Evolutionary conservation across 768 basidiomycete genomes (phyloP).

Genomic region (Boletus sp.): DNA sequence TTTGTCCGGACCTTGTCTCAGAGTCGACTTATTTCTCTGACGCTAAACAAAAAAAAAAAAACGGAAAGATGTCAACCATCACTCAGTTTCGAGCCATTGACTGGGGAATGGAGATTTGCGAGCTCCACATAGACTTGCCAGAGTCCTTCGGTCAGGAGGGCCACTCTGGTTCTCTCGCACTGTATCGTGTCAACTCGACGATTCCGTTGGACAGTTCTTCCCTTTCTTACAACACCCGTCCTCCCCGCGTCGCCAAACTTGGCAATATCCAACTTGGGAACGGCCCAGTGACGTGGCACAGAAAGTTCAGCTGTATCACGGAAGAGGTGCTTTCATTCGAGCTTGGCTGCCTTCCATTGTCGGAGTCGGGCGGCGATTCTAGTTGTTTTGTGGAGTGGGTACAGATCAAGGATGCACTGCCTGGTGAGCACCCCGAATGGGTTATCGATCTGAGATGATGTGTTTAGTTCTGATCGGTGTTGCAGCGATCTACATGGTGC

Average conservation of each 20-base stretch:
- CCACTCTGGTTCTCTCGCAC: conserved; percentile 1
- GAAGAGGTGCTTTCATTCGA: conserved; percentile 16
- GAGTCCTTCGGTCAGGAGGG: background rate
- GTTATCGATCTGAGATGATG: background rate
- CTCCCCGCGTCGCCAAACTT: conserved; percentile 3
- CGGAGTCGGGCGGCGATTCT: conserved; percentile 7
- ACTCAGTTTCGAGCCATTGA: conserved; percentile 15
- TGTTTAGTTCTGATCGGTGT: background rate
- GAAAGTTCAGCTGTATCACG: conserved; percentile 4
- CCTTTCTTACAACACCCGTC: conserved; percentile 10
- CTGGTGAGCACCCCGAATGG: conserved; percentile 2
- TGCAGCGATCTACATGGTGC: conserved; percentile 12
- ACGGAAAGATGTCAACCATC: conserved; percentile 9
- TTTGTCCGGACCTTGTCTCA: background rate
- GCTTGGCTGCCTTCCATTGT: conserved; percentile 7
- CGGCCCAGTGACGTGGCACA: conserved; percentile 6
- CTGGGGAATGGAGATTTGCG: conserved; percentile 16
- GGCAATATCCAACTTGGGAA: no score
- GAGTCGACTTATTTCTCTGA: background rate
- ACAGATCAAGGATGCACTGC: conserved; percentile 10
- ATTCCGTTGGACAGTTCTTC: conserved; percentile 3
- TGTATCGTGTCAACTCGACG: conserved; percentile 9
- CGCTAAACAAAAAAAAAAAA: background rate
- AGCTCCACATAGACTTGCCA: conserved; percentile 9
- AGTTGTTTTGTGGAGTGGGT: conserved; percentile 10